Conservation (phyloP, 495 filamentous ascomycete genomes). For the Aspergillus bridgeri region DNA sequence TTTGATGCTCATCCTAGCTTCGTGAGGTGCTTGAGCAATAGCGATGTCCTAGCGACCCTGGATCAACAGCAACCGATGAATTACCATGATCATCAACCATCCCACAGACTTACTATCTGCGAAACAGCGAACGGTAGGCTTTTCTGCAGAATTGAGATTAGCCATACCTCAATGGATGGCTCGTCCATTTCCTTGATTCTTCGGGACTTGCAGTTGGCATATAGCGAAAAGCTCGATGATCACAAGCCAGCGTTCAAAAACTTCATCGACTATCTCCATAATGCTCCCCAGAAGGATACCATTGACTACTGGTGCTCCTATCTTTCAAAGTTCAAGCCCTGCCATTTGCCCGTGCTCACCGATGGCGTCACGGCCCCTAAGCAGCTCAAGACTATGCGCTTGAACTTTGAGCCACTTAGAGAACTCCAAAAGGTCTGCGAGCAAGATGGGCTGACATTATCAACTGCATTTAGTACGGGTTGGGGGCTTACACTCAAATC, state of each 20-base stretch:
- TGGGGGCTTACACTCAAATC: conserved; percentile 52
- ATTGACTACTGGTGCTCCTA: conserved; percentile 53
- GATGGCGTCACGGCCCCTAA: conserved; percentile 27
- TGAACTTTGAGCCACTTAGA: conserved; percentile 27
- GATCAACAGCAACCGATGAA: conserved; percentile 32
- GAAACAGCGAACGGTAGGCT: conserved; percentile 38
- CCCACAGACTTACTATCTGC: conserved; percentile 50
- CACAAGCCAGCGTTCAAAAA: conserved; percentile 51
- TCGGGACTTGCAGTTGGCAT: conserved; percentile 45
- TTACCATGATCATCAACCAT: conserved; percentile 33
- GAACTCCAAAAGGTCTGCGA: conserved; percentile 43
- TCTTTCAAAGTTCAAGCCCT: conserved; percentile 46
- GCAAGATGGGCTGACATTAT: conserved; percentile 45
- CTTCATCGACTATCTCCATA: conserved; percentile 48
- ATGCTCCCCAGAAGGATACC: conserved; percentile 33
- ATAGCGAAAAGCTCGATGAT: conserved; percentile 35
- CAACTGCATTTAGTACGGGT: conserved; percentile 50
- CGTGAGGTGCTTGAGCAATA: conserved; percentile 33
- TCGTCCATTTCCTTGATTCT: conserved; percentile 47
- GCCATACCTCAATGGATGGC: conserved; percentile 52
- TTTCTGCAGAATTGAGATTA: conserved; percentile 54
- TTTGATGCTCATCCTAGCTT: conserved; percentile 28
- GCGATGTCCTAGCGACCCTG: conserved; percentile 30
- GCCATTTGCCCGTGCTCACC: conserved; percentile 47
- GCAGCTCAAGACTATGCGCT: conserved; percentile 31